Conservation (phyloP, 2,329 filamentous ascomycete genomes). For the Thielaviopsis ethacetica region DNA sequence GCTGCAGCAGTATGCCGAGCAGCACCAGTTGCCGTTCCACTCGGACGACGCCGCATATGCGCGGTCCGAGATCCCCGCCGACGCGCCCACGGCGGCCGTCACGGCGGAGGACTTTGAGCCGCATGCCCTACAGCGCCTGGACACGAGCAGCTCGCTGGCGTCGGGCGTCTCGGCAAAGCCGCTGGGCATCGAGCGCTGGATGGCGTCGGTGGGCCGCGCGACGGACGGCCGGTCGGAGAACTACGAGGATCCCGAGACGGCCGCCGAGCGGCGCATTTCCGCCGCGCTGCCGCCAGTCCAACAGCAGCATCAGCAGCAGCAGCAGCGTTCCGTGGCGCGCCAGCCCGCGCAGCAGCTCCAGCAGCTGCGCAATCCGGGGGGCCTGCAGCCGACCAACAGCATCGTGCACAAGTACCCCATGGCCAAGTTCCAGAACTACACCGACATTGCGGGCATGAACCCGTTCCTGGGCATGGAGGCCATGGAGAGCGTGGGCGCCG, state of each 20-base stretch:
- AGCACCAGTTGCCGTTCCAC: slow-evolving; percentile 5
- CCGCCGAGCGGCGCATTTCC: neutral
- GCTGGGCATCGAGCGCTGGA: slow-evolving; percentile 9
- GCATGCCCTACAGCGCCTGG: neutral
- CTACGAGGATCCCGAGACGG: neutral
- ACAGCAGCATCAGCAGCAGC: neutral
- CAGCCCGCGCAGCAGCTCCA: neutral
- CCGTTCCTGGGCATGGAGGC: slow-evolving; percentile 7
- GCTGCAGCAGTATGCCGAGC: neutral
- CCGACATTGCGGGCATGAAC: slow-evolving; percentile 11
- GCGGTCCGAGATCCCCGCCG: neutral
- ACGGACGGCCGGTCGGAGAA: neutral
- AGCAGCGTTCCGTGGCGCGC: neutral
- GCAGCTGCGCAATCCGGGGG: neutral
- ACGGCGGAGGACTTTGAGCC: neutral
- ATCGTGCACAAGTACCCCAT: slow-evolving; percentile 12
- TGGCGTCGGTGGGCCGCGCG: slow-evolving; percentile 3
- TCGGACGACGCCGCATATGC: neutral
- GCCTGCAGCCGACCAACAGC: slow-evolving; percentile 4
- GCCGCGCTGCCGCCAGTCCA: neutral
- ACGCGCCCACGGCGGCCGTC: neutral
- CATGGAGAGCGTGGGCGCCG: neutral
- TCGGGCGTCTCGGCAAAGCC: neutral
- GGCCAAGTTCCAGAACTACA: slow-evolving; percentile 12
- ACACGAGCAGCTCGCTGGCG: neutral